Evolutionary conservation across 2,329 filamentous ascomycete species (phyloP), one percentile per base, ranked within the genome.

Genomic region (Fusarium chlamydosporum): DNA sequence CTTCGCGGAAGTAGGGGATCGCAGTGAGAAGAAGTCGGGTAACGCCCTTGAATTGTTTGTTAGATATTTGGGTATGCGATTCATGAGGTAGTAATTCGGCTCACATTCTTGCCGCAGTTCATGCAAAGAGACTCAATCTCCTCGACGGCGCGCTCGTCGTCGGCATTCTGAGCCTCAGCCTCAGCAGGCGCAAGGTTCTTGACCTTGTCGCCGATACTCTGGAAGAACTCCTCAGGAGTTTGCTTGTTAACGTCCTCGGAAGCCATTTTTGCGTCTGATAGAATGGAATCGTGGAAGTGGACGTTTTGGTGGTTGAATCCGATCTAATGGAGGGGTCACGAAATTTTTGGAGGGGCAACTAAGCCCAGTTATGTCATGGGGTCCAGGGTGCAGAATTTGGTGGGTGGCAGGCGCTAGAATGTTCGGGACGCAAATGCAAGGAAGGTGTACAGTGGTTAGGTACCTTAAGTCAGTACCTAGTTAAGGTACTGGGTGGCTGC

Each of bases 1-100:
- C 90, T 80, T 99, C 95, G 82, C 94, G 93, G 85, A 99, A 99
- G 85, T 93, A 98, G 16, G 96, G 96, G 57, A 99, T 97, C 70
- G 89, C 89, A 16, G 96, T 97, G 56, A 99, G 89, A 42, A 99
- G 89, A 23, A 99, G 87, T 61, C 91, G 88, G 15, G 96, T 99
- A 2, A 84, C 88, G 74, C 96, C 96, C 92, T 96, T 38, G 12
- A 47, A 5, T 31, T 3, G 34, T n/a, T 15, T 59, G 71, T 75
- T 62, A 72, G 70, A 42, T 43, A 37, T 20, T 54, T 27, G 10
- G 37, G 43, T 20, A 41, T 54, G 37, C 20, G 50, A 48, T 31
- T 27, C 34, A 11, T 35, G 9, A 4, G 5, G 18, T 20, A 16
- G 11, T 20, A 15, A 15, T 20, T 52, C 23, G 27, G 78, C 83